Evolutionary conservation across 140 eudicot genomes (phyloP).

Genomic region (Ambrosia hybrid): DNA sequence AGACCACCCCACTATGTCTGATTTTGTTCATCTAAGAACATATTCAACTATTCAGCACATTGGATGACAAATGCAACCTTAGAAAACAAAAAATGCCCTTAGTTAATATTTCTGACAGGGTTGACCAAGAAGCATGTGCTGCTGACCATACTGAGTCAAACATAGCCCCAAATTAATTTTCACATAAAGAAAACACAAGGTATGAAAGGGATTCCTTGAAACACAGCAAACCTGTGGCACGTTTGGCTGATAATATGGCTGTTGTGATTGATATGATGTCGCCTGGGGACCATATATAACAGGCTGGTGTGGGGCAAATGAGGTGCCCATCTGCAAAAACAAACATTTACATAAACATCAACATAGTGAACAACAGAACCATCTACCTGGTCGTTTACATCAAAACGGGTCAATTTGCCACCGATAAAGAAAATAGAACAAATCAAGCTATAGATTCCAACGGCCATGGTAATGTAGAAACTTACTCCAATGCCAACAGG

Average conservation of each 20-base stretch:
- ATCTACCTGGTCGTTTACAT: background rate
- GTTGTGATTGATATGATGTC: conserved; percentile 53
- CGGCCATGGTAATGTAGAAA: background rate
- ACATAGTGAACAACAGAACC: background rate
- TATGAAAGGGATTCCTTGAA: background rate
- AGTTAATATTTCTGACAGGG: conserved; percentile 35
- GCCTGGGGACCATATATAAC: conserved; percentile 64
- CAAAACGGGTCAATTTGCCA: background rate
- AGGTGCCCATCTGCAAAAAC: conserved; percentile 59
- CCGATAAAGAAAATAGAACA: background rate
- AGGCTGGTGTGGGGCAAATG: conserved; percentile 66
- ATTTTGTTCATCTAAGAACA: background rate
- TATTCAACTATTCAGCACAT: background rate
- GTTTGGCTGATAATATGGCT: conserved; percentile 59
- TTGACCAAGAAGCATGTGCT: conserved; percentile 68
- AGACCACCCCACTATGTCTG: background rate
- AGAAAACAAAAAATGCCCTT: background rate
- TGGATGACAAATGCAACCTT: background rate
- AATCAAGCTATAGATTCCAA: background rate
- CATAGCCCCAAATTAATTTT: background rate
- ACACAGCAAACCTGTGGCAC: conserved; percentile 64
- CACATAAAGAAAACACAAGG: conserved; percentile 6
- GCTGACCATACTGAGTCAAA: conserved; percentile 73
- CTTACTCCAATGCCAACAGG: conserved; percentile 83
- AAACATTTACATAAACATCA: background rate